Evolutionary conservation across 352 stramenopile genomes (phyloP), one percentile per base, ranked within the genome.

Genomic region (Phytopythium boreale): DNA sequence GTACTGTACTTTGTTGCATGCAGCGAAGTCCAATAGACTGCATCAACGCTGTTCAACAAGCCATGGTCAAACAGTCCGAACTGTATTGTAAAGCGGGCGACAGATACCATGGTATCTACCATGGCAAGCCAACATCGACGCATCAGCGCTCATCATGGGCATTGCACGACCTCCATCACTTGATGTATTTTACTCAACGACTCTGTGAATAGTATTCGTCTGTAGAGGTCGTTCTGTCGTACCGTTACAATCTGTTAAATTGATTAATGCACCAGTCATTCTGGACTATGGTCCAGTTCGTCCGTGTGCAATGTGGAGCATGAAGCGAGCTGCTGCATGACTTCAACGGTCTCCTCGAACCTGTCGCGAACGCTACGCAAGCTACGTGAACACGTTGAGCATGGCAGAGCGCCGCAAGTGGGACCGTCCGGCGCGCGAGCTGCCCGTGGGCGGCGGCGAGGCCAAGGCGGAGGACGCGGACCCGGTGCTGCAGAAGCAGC

Each of bases 401-500:
- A 76, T 79, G 71, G 57, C 62, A 43, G 71, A 79, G 62, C 71
- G 71, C 8, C 64, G 66, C 37, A 73, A 71, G 50, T 79, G 71
- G 71, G 68, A 76, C 46, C 64, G 66, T 26, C 50, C 62, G 59
- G n/a, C 70, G 36, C 39, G 60, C 5, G 62, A 57, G 41, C 19
- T 56, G 26, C 57, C 57, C 4, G 27, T 53, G 17, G 43, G 22
- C 27, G 58, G 26, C 14, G 22, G 51, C 11, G 62, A 74, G 12
- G 24, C 64, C 4, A 72, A 72, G 44, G 51, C 56, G 49, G 47
- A 36, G 41, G 56, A 51, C 11, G 65, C 41, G 15, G 84, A 90
- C 43, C 77, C 82, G 0, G 80, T 90, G 56, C 64, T 87, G 15
- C 82, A 91, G 63, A 92, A 90, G 73, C 84, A 93, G 64, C 62